Base-by-base conservation (phyloP, 768 basidiomycete genomes). In the Chalciporus piperatus region DNA sequence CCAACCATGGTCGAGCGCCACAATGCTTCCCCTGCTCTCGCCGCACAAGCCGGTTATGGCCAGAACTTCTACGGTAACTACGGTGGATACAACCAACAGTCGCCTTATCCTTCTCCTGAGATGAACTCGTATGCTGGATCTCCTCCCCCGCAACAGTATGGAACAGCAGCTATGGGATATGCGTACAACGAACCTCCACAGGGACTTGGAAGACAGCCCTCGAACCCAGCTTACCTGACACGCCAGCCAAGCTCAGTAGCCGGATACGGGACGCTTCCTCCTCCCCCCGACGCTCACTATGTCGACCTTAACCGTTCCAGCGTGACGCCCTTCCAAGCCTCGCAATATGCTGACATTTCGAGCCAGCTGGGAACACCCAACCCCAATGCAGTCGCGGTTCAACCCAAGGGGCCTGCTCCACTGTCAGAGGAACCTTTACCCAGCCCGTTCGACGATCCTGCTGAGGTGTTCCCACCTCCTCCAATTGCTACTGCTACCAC, bases 291-390 rank as follows among this genome's bases (percentile, higher is more conserved):
- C 12, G 60, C 72, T 11, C 78, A 83, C 53, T 88, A 89, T 50
- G 74, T 82, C 33, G 83, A 89, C 58, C 72, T 90, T 38, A 72
- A 69, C 61, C 76, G 88, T 40, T 82, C 83, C 16, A 87, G 86
- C 59, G 79, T 88, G 3, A 82, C 86, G 3, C 87, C 87, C 0
- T 87, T 77, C 76, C 88, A 90, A 61, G 87, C 84, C 37, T 77
- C 75, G 0, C 89, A 90, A 64, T 89, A 89, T 59, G 79, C 75
- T 17, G 87, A 85, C 59, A 88, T 89, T 49, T 80, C 84, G 6
- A 73, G 77, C 58, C 78, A 72, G 17, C 65, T 90, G 37, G 76
- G 81, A 6, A 33, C 58, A 52, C 28, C 52, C 38, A 46, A 70
- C 23, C 60, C 71, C 30, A 58, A 58, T 32, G 45, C 54, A 38